Evolutionary conservation across 768 basidiomycete genomes (phyloP).

Genomic region (Steccherinum ochraceum): DNA sequence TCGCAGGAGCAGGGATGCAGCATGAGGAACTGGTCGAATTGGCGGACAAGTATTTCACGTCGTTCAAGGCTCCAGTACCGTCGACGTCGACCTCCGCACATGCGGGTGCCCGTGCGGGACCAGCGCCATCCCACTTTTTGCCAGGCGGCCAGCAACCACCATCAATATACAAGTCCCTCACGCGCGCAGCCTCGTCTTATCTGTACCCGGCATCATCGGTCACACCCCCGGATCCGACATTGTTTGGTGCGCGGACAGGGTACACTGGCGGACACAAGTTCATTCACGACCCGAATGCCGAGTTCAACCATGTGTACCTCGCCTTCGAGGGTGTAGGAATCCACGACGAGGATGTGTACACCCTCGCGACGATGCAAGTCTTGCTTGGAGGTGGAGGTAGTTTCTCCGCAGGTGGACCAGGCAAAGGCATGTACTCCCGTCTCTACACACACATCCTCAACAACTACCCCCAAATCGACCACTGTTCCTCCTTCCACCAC

Average conservation of each 20-base stretch:
- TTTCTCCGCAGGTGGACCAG: constrained; percentile 97
- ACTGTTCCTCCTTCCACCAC: constrained; percentile 96
- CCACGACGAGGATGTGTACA: constrained; percentile 87
- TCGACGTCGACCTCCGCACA: constrained; percentile 19
- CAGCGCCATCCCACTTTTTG: constrained; percentile 47
- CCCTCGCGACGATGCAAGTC: constrained; percentile 90
- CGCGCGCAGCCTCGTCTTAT: constrained; percentile 72
- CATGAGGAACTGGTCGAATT: constrained; percentile 88
- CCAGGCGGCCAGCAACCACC: constrained; percentile 26
- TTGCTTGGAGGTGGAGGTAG: constrained; percentile 93
- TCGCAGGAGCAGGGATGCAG: constrained; percentile 89
- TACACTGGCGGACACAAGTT: constrained; percentile 86
- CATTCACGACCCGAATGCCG: constrained; percentile 50
- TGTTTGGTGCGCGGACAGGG: constrained; percentile 31
- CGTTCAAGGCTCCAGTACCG: constrained; percentile 33
- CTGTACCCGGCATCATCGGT: constrained; percentile 38
- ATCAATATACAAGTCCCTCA: constrained; percentile 58
- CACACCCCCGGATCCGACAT: constrained; percentile 30
- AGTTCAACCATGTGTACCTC: constrained; percentile 91
- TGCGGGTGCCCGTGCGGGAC: constrained; percentile 13
- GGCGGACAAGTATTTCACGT: constrained; percentile 78
- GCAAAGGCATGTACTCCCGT: constrained; percentile 98
- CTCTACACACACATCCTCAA: constrained; percentile 95
- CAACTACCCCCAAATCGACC: constrained; percentile 88
- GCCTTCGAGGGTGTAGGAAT: constrained; percentile 90